A percentile compares a stretch with the other conserved stretches of the same genome.
phyloP scores from a whole-genome alignment of 2,329 filamentous ascomycete genomes.

The Zelopaecilomyces penicillatus region DNA sequence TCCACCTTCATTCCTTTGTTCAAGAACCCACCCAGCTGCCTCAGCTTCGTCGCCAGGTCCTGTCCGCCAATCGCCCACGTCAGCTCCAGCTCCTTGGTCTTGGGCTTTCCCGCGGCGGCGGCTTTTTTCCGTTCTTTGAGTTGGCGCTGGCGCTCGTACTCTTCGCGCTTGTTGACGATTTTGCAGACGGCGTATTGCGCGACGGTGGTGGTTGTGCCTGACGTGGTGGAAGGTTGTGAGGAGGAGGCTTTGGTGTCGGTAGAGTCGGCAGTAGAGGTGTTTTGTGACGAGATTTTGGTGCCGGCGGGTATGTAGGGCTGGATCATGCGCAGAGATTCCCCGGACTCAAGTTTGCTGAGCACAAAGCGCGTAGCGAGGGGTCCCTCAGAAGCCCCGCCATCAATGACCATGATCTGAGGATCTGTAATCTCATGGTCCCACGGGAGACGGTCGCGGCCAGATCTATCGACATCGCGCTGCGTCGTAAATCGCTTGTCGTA shows the following conservation, averaged over 20 bases:
- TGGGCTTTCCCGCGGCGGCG: conserved; percentile 32
- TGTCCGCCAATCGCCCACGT: conserved; percentile 78
- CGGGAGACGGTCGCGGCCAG: conserved; percentile 29
- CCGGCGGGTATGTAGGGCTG: conserved; percentile 27
- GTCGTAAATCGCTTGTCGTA: conserved; percentile 29
- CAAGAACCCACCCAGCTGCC: conserved; percentile 60
- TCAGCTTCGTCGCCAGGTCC: conserved; percentile 66
- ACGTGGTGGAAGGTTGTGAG: too few relatives aligned
- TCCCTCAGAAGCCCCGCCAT: conserved; percentile 29
- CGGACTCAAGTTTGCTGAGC: conserved; percentile 29
- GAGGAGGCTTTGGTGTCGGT: too few relatives aligned
- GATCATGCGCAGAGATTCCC: conserved; percentile 34
- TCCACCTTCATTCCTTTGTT: conserved; percentile 68
- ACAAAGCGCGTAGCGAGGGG: conserved; percentile 31
- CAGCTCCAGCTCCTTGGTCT: conserved; percentile 72
- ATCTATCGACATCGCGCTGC: conserved; percentile 22
- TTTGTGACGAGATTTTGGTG: conserved; percentile 11
- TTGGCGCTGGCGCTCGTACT: conserved; percentile 34
- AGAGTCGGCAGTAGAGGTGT: too few relatives aligned
- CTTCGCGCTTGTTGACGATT: conserved; percentile 51
- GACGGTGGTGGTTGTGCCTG: conserved; percentile 3
- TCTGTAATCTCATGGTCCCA: conserved; percentile 38
- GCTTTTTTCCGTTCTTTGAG: conserved; percentile 36
- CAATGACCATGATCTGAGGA: conserved; percentile 33
- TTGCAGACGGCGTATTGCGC: conserved; percentile 56